These are phyloP conservation scores for Euryodendron excelsum DNA, from an alignment of 148 eudicot species.

Conservation along the genomic window DNA sequence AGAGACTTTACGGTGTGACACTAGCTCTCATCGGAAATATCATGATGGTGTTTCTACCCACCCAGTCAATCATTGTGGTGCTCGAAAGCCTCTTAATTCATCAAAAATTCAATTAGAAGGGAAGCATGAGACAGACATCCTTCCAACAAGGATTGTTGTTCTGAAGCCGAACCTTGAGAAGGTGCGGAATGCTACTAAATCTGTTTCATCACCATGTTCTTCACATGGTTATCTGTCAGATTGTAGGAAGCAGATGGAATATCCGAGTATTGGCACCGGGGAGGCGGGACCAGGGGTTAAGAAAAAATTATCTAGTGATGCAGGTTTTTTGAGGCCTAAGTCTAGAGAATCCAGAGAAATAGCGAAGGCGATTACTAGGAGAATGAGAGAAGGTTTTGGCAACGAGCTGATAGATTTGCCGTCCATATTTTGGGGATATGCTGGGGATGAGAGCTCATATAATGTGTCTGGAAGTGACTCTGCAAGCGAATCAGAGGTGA, in stretches of 20 bases:
- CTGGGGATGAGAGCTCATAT: constrained; percentile 69
- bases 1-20: constrained; percentile 37
- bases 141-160: constrained; percentile 66
- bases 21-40: constrained; percentile 33
- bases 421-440: constrained; percentile 43
- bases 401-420: constrained; percentile 24
- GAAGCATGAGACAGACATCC: constrained; percentile 25
- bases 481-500: constrained; percentile 52
- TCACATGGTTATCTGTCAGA: constrained; percentile 27
- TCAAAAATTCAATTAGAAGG: constrained; percentile 22
- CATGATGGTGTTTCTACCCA: constrained; percentile 31
- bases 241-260: constrained; percentile 12
- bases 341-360: constrained; percentile 58
- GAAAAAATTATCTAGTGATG: constrained; percentile 19
- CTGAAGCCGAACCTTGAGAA: constrained; percentile 65
- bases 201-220: constrained; percentile 35
- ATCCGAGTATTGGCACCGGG: neutral
- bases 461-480: constrained; percentile 58
- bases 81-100: constrained; percentile 27
- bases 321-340: constrained; percentile 30
- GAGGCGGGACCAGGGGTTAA: constrained; percentile 24
- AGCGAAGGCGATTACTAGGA: constrained; percentile 59
- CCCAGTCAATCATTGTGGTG: constrained; percentile 19
- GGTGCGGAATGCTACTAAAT: constrained; percentile 30
- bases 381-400: constrained; percentile 39